A percentile compares a stretch with the other conserved stretches of the same genome.
These are phyloP conservation scores for Carex kokanica DNA, from an alignment of 176 grass and related monocot species.

Conservation along the genomic window DNA sequence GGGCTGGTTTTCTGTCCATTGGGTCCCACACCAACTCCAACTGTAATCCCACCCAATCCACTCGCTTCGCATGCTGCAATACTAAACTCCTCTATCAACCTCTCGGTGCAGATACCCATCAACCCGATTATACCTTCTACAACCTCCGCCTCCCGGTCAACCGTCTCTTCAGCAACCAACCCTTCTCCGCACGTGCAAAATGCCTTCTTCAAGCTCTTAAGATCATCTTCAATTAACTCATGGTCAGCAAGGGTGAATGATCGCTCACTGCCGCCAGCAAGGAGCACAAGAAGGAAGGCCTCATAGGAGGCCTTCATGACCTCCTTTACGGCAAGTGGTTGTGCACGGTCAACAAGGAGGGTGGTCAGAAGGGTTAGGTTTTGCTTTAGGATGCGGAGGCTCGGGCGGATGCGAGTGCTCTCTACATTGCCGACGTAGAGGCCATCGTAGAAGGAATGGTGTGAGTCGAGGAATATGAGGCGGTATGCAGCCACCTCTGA, in stretches of 20 bases:
- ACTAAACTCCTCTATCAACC: conserved; percentile 55
- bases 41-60: conserved; percentile 4
- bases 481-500: conserved; percentile 67
- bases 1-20: background rate
- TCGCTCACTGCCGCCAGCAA: conserved; percentile 51
- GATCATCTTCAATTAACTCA: conserved; percentile 56
- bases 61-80: conserved; percentile 51
- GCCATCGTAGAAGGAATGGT: conserved; percentile 62
- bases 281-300: conserved; percentile 59
- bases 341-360: conserved; percentile 55
- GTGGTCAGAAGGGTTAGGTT: conserved; percentile 67
- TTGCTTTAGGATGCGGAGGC: conserved; percentile 61
- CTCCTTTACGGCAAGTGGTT: conserved; percentile 60
- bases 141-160: conserved; percentile 46
- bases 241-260: conserved; percentile 57
- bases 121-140: conserved; percentile 56
- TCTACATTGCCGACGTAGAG: conserved; percentile 46
- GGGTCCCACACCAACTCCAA: background rate
- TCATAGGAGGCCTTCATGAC: conserved; percentile 67
- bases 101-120: conserved; percentile 60
- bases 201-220: conserved; percentile 64
- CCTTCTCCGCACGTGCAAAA: conserved; percentile 84
- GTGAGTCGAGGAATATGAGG: conserved; percentile 36
- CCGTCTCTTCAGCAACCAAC: conserved; percentile 59
- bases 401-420: conserved; percentile 44